Conservation (phyloP, 2,329 filamentous ascomycete genomes). For the Calcarisporium arbuscula region DNA sequence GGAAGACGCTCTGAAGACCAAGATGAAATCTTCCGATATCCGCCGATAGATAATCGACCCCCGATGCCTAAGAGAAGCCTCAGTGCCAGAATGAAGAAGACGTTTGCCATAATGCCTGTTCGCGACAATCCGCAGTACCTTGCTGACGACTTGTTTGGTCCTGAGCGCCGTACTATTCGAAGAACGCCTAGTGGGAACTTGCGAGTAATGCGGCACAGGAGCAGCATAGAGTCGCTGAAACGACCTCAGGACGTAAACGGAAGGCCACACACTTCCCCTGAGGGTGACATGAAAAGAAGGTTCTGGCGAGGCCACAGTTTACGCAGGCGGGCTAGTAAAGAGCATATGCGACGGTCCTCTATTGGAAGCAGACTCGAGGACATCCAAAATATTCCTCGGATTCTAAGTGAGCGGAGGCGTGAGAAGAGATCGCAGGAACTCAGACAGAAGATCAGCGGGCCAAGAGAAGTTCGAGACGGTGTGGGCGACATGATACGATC, state of each 20-base stretch:
- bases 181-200: conserved; percentile 55
- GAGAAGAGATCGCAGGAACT: conserved; percentile 54
- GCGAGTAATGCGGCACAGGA: conserved; percentile 48
- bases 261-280: conserved; percentile 29
- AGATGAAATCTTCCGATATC: conserved; percentile 39
- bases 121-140: conserved; percentile 30
- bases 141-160: conserved; percentile 26
- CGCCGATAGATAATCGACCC: conserved; percentile 43
- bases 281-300: conserved; percentile 14
- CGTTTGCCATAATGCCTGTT: conserved; percentile 56
- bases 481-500: conserved; percentile 50
- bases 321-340: conserved; percentile 17
- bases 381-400: conserved; percentile 46
- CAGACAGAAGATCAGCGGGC: conserved; percentile 53
- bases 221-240: conserved; percentile 39
- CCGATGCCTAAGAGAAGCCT: conserved; percentile 39
- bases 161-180: conserved; percentile 51
- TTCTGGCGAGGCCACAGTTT: conserved; percentile 27
- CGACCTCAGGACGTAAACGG: conserved; percentile 15
- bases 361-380: conserved; percentile 45
- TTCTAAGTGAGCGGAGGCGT: conserved; percentile 51
- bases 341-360: conserved; percentile 26
- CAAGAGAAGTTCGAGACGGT: conserved; percentile 51
- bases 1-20: conserved; percentile 17
- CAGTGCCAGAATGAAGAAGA: conserved; percentile 48